Base-by-base conservation (phyloP, 306 rosid genomes). In the Glycine soja region DNA sequence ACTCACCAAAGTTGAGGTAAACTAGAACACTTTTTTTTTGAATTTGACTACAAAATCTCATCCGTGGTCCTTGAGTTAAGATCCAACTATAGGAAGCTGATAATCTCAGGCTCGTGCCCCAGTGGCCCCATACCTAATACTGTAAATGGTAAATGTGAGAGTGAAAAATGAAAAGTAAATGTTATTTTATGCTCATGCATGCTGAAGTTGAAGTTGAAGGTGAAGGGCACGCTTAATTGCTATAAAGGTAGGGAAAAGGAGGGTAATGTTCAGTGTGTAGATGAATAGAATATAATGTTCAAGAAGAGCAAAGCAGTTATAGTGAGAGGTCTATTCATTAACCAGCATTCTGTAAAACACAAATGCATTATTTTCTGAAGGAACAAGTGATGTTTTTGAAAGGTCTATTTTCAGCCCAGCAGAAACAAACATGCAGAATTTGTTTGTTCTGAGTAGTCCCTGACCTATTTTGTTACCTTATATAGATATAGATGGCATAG, bases 341-440 rank as follows among this genome's bases (percentile, higher is more conserved):
- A 19, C 70, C 79, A 83, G 77, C 82, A 81, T 54, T 54, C 16
- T 45, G 82, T 59, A 24, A 24, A 74, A 83, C 80, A 78, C 57
- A 80, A 78, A 75, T 77, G 77, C 79, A 80, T 48, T 75, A 24
- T 82, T 70, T 38, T 79, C 43, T 85, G 74, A 79, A 76, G 81
- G 80, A 82, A 70, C 73, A 19, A 14, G 43, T 67, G 45, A n/a
- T 57, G 32, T 67, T 64, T 78, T 78, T 87, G 94, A 90, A 80
- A 80, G 84, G 94, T 88, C 89, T 83, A 90, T 83, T 87, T 87
- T 78, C 10, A 83, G 70, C n/a, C 82, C 84, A 81, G 70, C 86
- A 87, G 52, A 57, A 50, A 34, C 38, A 66, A 71, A 78, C 61
- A 63, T 71, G 61, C 79, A 69, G 85, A 56, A 66, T 83, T 78